These are phyloP conservation scores for Cercospora sp. DNA, from an alignment of 2,329 filamentous ascomycete genomes.

Conservation along the genomic window DNA sequence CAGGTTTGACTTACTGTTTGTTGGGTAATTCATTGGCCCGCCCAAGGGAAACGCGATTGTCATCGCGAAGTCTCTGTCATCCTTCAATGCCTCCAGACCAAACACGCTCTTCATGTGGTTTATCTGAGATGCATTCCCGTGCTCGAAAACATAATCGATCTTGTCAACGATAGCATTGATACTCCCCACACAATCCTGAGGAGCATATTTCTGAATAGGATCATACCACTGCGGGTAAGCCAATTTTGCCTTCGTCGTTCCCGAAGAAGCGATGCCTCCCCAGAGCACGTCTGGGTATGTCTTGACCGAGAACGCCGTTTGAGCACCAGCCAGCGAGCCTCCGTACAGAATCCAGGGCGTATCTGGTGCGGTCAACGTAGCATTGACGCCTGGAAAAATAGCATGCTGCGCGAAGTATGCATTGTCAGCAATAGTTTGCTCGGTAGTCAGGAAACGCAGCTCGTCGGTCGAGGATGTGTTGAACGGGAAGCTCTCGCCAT, in stretches of 20 bases:
- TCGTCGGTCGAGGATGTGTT: constrained; percentile 52
- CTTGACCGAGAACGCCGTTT: constrained; percentile 50
- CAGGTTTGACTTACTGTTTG: no score
- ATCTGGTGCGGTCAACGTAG: constrained; percentile 44
- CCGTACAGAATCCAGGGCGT: constrained; percentile 52
- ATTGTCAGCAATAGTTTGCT: constrained; percentile 55
- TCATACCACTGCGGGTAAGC: constrained; percentile 68
- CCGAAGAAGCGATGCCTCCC: constrained; percentile 74
- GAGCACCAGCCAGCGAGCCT: constrained; percentile 47
- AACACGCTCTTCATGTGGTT: constrained; percentile 55
- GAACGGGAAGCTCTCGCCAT: constrained; percentile 53
- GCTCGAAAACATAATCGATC: constrained; percentile 52
- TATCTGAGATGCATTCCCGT: constrained; percentile 45
- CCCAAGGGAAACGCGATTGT: constrained; percentile 45
- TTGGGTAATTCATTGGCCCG: constrained; percentile 46
- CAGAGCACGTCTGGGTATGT: constrained; percentile 66
- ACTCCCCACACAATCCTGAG: constrained; percentile 59
- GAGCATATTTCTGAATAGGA: constrained; percentile 57
- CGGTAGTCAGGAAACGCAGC: constrained; percentile 52
- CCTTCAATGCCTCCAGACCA: constrained; percentile 50
- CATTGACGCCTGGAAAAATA: constrained; percentile 47
- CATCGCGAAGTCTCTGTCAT: constrained; percentile 56
- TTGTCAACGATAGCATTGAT: constrained; percentile 61
- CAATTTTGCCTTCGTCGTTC: constrained; percentile 72
- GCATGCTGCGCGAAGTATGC: constrained; percentile 54